Evolutionary conservation across 1,139 yeast genomes (phyloP).

Genomic region (Debaryomyces subglobosus): DNA sequence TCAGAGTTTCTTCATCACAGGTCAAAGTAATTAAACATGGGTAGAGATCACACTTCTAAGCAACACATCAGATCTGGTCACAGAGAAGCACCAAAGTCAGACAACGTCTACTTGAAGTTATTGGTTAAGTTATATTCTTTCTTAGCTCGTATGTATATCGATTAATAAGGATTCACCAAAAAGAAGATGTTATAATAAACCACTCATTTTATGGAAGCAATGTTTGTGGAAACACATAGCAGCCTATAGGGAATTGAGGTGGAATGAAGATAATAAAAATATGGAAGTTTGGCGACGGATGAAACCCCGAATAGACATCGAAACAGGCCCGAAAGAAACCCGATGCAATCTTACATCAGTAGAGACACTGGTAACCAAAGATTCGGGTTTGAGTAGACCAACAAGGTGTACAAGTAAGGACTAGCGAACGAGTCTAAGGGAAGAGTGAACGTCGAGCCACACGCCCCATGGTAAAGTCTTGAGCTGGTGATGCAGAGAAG

Average conservation of each 20-base stretch:
- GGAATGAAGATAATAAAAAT: not conserved
- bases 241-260: not conserved
- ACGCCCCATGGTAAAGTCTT: not conserved
- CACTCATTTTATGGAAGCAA: not conserved
- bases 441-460: not conserved
- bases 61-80: constrained; percentile 96
- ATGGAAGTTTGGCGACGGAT: not conserved
- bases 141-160: constrained; percentile 91
- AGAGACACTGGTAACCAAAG: constrained; percentile 19
- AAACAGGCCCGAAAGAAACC: not conserved
- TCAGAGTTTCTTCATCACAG: constrained; percentile 13
- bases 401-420: not conserved
- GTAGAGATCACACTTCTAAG: constrained; percentile 96
- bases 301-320: not conserved
- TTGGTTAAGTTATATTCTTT: constrained; percentile 97
- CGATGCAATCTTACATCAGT: constrained; percentile 16
- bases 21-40: constrained; percentile 58
- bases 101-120: constrained; percentile 97
- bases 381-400: constrained; percentile 2
- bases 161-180: constrained; percentile 7
- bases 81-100: constrained; percentile 99
- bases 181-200: constrained; percentile 14
- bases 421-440: not conserved
- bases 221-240: not conserved
- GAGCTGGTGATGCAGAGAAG: constrained; percentile 9